Evolutionary conservation across 306 rosid genomes (phyloP), one percentile per base, ranked within the genome.

Genomic region (Cyclanthera cordifolia): DNA sequence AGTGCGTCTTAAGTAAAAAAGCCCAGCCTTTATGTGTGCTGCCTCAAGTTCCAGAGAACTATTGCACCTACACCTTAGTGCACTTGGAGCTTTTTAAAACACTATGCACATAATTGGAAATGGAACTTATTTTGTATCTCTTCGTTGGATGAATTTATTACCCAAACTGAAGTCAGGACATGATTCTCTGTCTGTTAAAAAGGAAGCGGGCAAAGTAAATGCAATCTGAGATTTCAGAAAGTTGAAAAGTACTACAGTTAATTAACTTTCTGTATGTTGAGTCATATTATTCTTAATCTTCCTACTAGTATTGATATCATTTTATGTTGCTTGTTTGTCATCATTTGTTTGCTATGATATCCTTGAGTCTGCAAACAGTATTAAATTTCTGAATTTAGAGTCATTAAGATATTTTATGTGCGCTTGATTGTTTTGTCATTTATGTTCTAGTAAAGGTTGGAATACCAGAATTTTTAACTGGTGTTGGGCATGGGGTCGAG

Each of bases 401-500:
- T 64, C 34, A 5, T 43, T 43, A 64, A 39, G 53, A 43, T 19
- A 23, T 13, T 64, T 17, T 64, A 43, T 23, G 14, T 41, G 55
- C 12, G 43, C 71, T 46, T 66, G 55, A 43, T 66, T 66, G 39
- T 37, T 37, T 47, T 66, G 55, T 46, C 71, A 47, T 66, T 66
- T 16, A 47, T 47, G 54, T 41, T 77, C 71, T 89, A 90, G 93
- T 73, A 19, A 90, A 88, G 84, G 94, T 90, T 34, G 94, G 97
- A 51, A 90, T 90, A 76, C 89, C 88, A 0, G 97, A 88, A 39
- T 90, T 90, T 83, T 80, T 90, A 25, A 86, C 46, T 23, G 95
- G 95, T 73, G 78, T 90, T 55, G 97, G 97, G 59, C 79, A 85
- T 1, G 97, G 88, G 27, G 88, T 86, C 10, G 95, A 90, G 50